A percentile compares a stretch with the other conserved stretches of the same genome.
phyloP scores from a whole-genome alignment of 2,329 filamentous ascomycete genomes.

The Myriosclerotinia scirpicola region DNA sequence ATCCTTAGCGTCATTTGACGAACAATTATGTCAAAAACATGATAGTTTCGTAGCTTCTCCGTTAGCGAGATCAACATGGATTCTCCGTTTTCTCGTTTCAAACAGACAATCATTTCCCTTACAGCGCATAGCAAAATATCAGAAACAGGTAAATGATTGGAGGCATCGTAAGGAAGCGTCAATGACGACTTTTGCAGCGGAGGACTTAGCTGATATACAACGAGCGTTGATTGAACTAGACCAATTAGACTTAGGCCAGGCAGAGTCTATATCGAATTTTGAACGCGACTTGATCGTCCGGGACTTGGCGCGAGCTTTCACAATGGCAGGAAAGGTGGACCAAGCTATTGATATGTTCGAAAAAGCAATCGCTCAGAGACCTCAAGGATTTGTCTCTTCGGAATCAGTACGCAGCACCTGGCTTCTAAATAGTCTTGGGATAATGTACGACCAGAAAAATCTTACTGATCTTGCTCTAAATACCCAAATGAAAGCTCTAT shows the following conservation, averaged over 20 bases:
- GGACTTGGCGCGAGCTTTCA: conserved; percentile 21
- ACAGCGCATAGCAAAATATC: conserved; percentile 19
- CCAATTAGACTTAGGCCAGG: neutral
- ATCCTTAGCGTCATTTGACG: conserved; percentile 8
- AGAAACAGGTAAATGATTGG: conserved; percentile 18
- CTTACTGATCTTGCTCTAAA: conserved; percentile 1
- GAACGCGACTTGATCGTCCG: conserved; percentile 16
- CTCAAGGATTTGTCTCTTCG: neutral
- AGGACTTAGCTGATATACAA: conserved; percentile 22
- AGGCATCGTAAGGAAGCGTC: neutral
- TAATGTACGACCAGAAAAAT: conserved; percentile 21
- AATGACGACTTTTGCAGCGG: conserved; percentile 1
- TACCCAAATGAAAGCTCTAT: conserved; percentile 14
- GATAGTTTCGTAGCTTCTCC: neutral
- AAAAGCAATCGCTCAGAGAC: neutral
- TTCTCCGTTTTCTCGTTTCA: conserved; percentile 9
- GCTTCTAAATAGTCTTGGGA: conserved; percentile 21
- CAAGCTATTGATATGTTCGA: conserved; percentile 17
- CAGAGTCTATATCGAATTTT: conserved; percentile 11
- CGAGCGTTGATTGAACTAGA: conserved; percentile 18
- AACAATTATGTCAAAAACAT: neutral
- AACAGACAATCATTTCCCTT: conserved; percentile 18
- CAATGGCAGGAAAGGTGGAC: conserved; percentile 15
- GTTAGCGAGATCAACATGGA: conserved; percentile 19
- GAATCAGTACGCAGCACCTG: conserved; percentile 11